Conservation (phyloP, 805 yeast species). For the Saccharomycopsis schoenii region DNA sequence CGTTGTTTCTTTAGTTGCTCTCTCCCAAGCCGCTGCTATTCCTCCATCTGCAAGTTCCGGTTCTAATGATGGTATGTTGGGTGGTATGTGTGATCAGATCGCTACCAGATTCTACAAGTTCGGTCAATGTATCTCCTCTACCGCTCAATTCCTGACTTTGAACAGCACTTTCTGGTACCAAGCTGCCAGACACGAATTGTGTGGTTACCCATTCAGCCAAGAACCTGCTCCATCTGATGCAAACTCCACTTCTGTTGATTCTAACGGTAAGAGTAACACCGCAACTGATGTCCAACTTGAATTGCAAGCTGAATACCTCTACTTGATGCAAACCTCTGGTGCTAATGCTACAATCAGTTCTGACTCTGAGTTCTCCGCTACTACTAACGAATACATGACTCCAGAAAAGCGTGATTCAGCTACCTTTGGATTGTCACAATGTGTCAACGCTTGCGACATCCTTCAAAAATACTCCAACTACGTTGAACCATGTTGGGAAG, state of each 20-base stretch:
- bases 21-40: conserved; percentile 8
- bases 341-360: not conserved
- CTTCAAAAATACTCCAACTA: conserved; percentile 9
- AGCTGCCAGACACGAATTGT: conserved; percentile 16
- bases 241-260: not conserved
- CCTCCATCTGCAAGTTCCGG: not conserved
- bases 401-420: not conserved
- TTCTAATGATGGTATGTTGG: conserved; percentile 3
- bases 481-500: conserved; percentile 17
- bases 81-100: conserved; percentile 12
- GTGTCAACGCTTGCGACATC: conserved; percentile 15
- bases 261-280: not conserved
- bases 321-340: conserved; percentile 4
- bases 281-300: conserved; percentile 7
- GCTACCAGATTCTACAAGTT: conserved; percentile 12
- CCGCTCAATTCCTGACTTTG: conserved; percentile 10
- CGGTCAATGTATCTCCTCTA: conserved; percentile 14
- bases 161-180: conserved; percentile 18
- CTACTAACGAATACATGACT: not conserved
- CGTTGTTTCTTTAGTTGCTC: not conserved
- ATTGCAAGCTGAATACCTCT: conserved; percentile 10
- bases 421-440: conserved; percentile 7
- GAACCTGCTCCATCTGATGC: not conserved
- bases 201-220: conserved; percentile 15
- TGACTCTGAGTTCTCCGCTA: not conserved